These are phyloP conservation scores for Trametopsis cervina DNA, from an alignment of 768 basidiomycete genomes.

Conservation along the genomic window DNA sequence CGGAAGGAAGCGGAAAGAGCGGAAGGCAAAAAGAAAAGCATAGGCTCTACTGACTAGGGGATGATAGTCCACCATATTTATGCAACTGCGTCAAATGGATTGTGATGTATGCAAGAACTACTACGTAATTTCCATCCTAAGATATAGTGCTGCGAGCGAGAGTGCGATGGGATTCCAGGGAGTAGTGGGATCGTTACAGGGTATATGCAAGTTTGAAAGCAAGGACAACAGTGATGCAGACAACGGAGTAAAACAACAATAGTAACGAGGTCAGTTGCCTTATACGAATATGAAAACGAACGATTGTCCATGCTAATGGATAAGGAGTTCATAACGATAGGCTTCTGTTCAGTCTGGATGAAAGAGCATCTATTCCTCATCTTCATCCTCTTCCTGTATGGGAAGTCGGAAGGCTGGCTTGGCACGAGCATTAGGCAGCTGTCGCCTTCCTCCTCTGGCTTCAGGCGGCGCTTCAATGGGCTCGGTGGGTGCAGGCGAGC, in stretches of 20 bases:
- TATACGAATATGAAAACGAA: background rate
- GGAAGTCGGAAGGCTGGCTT: conserved; percentile 65
- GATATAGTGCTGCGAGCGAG: background rate
- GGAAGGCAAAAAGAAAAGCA: conserved; percentile 32
- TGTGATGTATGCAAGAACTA: background rate
- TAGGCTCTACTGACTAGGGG: conserved; percentile 1
- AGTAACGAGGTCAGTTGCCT: background rate
- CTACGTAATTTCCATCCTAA: background rate
- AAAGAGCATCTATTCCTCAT: conserved; percentile 50
- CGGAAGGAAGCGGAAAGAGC: conserved; percentile 72
- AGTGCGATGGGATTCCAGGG: background rate
- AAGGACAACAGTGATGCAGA: background rate
- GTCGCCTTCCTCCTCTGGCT: conserved; percentile 51
- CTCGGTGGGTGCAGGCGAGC: conserved; percentile 55
- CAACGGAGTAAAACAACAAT: background rate
- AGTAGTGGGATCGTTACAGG: background rate
- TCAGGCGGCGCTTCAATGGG: conserved; percentile 41
- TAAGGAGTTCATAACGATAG: background rate
- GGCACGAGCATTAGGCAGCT: conserved; percentile 60
- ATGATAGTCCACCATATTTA: no score
- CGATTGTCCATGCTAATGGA: background rate
- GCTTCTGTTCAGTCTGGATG: background rate
- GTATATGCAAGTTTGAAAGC: background rate
- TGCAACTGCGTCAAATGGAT: background rate
- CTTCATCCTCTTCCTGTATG: conserved; percentile 85